Percentiles rank a stretch among this genome's conserved stretches.
These are phyloP conservation scores for Lignosus rhinocerotis DNA, from an alignment of 1,284 basidiomycete species.

Conservation along the genomic window DNA sequence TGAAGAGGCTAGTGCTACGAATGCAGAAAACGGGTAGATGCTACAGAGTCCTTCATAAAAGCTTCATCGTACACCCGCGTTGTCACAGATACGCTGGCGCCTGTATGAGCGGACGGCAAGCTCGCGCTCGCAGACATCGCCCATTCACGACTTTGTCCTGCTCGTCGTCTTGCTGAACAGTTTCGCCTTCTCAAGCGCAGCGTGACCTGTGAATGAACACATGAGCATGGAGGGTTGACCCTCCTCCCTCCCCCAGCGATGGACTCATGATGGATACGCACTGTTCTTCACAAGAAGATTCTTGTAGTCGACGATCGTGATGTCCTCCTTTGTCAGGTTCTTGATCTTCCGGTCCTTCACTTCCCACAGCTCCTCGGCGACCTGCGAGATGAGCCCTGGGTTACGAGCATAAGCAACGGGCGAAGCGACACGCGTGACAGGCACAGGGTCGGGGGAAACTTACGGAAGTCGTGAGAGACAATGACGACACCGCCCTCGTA, in stretches of 20 bases:
- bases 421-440: background rate
- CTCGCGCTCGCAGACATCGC: background rate
- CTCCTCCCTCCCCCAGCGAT: too few relatives aligned
- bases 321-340: conserved; percentile 89
- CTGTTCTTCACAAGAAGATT: conserved; percentile 72
- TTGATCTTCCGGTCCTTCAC: conserved; percentile 93
- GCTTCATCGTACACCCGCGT: too few relatives aligned
- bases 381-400: conserved; percentile 86
- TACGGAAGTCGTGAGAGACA: conserved; percentile 96
- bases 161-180: conserved; percentile 80
- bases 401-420: background rate
- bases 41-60: conserved; percentile 7
- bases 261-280: conserved; percentile 38
- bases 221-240: conserved; percentile 19
- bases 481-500: conserved; percentile 98
- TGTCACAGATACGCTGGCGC: too few relatives aligned
- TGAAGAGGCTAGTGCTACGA: conserved; percentile 15
- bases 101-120: background rate
- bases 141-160: conserved; percentile 52
- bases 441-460: conserved; percentile 32
- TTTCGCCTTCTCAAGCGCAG: conserved; percentile 89
- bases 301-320: conserved; percentile 92
- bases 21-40: background rate
- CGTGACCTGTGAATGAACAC: conserved; percentile 47
- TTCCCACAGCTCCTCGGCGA: conserved; percentile 98